Conservation (phyloP, 2,329 filamentous ascomycete species). For the Calonectria pauciramosa region DNA sequence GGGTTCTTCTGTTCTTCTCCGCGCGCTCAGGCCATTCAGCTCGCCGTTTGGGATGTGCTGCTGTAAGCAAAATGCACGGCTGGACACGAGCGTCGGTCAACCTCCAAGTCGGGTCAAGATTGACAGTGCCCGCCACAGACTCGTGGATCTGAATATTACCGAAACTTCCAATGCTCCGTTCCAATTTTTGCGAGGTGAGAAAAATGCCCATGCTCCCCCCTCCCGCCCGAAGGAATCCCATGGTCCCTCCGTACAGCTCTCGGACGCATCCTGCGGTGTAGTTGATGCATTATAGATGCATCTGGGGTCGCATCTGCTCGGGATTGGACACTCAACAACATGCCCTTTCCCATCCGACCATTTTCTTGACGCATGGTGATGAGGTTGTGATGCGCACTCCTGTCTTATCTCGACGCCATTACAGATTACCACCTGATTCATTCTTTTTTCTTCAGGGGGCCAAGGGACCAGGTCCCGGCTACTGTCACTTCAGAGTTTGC, state of each 20-base stretch:
- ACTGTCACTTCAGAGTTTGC: neutral
- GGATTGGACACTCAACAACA: slow-evolving; percentile 5
- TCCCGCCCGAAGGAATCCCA: slow-evolving; percentile 7
- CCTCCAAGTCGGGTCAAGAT: slow-evolving; percentile 24
- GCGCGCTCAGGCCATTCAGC: neutral
- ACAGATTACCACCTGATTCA: slow-evolving; percentile 17
- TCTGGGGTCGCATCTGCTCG: slow-evolving; percentile 4
- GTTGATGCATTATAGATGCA: slow-evolving; percentile 9
- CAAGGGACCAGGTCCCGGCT: neutral
- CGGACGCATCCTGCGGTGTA: neutral
- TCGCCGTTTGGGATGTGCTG: slow-evolving; percentile 8
- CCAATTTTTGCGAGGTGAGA: neutral
- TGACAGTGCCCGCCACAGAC: slow-evolving; percentile 6
- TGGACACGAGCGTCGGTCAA: slow-evolving; percentile 17
- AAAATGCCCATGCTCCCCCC: neutral
- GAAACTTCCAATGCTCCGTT: neutral
- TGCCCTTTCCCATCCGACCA: neutral
- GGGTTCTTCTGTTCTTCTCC: slow-evolving; percentile 4
- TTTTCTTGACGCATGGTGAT: slow-evolving; percentile 2
- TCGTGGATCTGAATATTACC: slow-evolving; percentile 15
- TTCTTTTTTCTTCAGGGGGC: neutral
- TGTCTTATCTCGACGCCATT: slow-evolving; percentile 14
- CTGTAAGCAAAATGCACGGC: slow-evolving; percentile 4
- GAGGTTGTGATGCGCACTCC: slow-evolving; percentile 1
- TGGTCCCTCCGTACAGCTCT: neutral